These are phyloP conservation scores for Syzygium aqueum DNA, from an alignment of 345 rosid species.

Conservation along the genomic window DNA sequence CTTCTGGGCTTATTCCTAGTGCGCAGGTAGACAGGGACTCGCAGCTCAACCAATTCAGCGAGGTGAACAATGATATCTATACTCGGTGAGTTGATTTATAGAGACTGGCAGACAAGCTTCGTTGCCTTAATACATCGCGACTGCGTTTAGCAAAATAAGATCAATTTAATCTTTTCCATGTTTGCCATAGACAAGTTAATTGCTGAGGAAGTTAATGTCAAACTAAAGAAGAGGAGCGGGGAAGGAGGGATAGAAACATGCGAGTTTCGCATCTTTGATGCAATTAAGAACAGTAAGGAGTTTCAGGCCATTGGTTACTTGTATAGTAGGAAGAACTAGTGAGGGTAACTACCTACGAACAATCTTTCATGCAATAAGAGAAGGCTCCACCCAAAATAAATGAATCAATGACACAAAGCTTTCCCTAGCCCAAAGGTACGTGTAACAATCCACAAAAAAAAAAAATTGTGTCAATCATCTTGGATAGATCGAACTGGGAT, in stretches of 20 bases:
- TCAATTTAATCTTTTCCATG: background rate
- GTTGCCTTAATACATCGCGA: background rate
- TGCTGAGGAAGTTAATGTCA: background rate
- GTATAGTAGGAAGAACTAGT: background rate
- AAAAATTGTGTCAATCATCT: background rate
- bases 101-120: background rate
- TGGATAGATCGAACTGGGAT: background rate
- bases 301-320: background rate
- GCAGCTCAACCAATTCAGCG: background rate
- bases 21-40: conserved; percentile 7
- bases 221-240: background rate
- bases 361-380: background rate
- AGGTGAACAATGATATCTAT: background rate
- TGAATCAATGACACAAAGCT: background rate
- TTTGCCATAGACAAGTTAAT: background rate
- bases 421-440: background rate
- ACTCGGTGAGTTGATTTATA: background rate
- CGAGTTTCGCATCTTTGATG: background rate
- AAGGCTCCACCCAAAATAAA: background rate
- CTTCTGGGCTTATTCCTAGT: too few species aligned
- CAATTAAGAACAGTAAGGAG: background rate
- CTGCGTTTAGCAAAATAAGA: background rate
- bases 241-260: background rate
- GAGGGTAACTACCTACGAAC: background rate
- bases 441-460: too few species aligned